Percentiles rank a stretch among this genome's conserved stretches.
These are phyloP conservation scores for Trichopus zeylanicus DNA, from an alignment of 116 monocot species.

Conservation along the genomic window DNA sequence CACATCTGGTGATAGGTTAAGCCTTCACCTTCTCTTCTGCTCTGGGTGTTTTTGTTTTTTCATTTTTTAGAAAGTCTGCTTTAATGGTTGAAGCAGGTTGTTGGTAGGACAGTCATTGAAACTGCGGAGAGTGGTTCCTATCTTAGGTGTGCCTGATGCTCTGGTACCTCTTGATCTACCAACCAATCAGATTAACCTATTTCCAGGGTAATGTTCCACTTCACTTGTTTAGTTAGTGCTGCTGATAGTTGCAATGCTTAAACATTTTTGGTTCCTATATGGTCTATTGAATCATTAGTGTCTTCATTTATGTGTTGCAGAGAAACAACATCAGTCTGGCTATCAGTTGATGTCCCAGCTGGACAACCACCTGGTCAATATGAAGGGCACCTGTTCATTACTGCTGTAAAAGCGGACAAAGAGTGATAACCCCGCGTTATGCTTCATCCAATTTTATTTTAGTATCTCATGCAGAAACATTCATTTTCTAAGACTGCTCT, in stretches of 20 bases:
- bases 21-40: not conserved
- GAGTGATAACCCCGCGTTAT: constrained; percentile 30
- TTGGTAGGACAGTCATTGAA: constrained; percentile 64
- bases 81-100: constrained; percentile 39
- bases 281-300: constrained; percentile 4
- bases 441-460: not conserved
- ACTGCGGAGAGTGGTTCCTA: constrained; percentile 70
- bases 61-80: constrained; percentile 9
- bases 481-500: not conserved
- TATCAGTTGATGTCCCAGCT: constrained; percentile 76
- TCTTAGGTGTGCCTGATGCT: constrained; percentile 99
- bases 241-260: constrained; percentile 3
- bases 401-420: constrained; percentile 52
- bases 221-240: constrained; percentile 10
- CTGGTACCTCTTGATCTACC: constrained; percentile 94
- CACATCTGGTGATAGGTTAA: constrained; percentile 88
- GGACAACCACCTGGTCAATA: constrained; percentile 93
- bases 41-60: not conserved
- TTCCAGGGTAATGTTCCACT: constrained; percentile 72
- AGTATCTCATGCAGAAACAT: not conserved
- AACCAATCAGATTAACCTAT: constrained; percentile 60
- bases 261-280: constrained; percentile 2
- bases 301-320: constrained; percentile 28
- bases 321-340: constrained; percentile 85
- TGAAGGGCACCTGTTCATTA: constrained; percentile 73